Evolutionary conservation across 2,329 filamentous ascomycete genomes (phyloP), one percentile per base, ranked within the genome.

Genomic region (Trichoderma hamatum): DNA sequence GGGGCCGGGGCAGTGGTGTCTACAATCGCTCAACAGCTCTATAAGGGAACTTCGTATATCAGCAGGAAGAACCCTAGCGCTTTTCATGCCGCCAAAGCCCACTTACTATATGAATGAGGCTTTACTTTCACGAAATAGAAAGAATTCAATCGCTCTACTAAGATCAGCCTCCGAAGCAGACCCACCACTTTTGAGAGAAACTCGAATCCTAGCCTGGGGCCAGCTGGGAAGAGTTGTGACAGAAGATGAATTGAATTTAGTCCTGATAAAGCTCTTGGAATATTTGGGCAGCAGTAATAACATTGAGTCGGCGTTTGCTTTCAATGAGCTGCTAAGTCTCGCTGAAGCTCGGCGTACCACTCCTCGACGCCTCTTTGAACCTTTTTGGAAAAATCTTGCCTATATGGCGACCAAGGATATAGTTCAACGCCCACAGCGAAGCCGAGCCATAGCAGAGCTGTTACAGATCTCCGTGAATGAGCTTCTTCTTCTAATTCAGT

Each of bases 321-420:
- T 94, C 77, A 91, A 92, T 72, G 94, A 97, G 79, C 82, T 97
- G 49, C 84, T 91, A 24, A 89, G 89, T 70, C 84, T 98, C 60
- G 91, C 94, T 1, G 86, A 90, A 63, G 82, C 84, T 59, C 86
- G 89, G 51, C 83, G 84, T 3, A 83, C 88, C 46, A 90, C 88
- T 1, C 86, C 90, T 2, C 84, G 86, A 32, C 88, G 89, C 19
- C 82, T 99, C 0, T 90, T 98, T 68, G 89, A 90, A 67, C 94
- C 95, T 0, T 98, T 94, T 78, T 98, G 95, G 94, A 88, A 89
- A 72, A 95, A 88, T 34, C 84, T 99, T 55, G 94, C 93, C 0
- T 91, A 95, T 70, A 87, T 90, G 61, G 90, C 93, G 2, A 90
- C 96, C 32, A 95, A 94, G 77, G 93, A 97, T 74, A 85, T 98